These are phyloP conservation scores for Podospora conica DNA, from an alignment of 495 filamentous ascomycete species.

Conservation along the genomic window DNA sequence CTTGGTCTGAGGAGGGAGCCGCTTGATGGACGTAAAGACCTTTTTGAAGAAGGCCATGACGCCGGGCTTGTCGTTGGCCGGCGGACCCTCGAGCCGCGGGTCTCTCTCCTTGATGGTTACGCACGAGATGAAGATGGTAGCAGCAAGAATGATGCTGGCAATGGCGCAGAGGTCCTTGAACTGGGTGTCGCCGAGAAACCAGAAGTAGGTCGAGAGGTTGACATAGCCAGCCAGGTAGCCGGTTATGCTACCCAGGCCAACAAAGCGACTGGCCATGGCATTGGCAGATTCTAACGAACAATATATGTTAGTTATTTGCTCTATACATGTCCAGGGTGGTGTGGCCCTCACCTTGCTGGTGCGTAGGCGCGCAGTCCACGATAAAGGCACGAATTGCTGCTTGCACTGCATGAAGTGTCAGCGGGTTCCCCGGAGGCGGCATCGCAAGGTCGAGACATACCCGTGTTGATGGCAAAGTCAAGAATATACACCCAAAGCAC, in stretches of 20 bases:
- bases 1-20: slow-evolving; percentile 70
- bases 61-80: slow-evolving; percentile 52
- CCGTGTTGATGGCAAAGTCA: slow-evolving; percentile 90
- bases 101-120: slow-evolving; percentile 67
- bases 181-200: slow-evolving; percentile 75
- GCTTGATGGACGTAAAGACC: slow-evolving; percentile 66
- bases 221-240: slow-evolving; percentile 79
- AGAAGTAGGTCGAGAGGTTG: slow-evolving; percentile 61
- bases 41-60: slow-evolving; percentile 70
- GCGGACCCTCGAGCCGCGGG: slow-evolving; percentile 61
- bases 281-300: slow-evolving; percentile 60
- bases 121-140: slow-evolving; percentile 62
- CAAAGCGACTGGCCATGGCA: slow-evolving; percentile 75
- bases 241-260: slow-evolving; percentile 78
- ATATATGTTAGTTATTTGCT: slow-evolving; percentile 11
- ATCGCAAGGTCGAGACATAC: slow-evolving; percentile 39
- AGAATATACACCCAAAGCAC: slow-evolving; percentile 79
- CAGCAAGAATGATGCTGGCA: slow-evolving; percentile 60
- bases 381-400: slow-evolving; percentile 85
- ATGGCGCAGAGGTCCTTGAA: slow-evolving; percentile 86
- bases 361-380: slow-evolving; percentile 79
- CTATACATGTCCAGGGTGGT: not conserved
- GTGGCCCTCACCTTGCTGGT: slow-evolving; percentile 62
- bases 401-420: slow-evolving; percentile 49
- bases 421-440: not conserved